These are phyloP conservation scores for Tetrahymena thermophila DNA, from an alignment of 73 alveolate genomes.

Conservation along the genomic window DNA sequence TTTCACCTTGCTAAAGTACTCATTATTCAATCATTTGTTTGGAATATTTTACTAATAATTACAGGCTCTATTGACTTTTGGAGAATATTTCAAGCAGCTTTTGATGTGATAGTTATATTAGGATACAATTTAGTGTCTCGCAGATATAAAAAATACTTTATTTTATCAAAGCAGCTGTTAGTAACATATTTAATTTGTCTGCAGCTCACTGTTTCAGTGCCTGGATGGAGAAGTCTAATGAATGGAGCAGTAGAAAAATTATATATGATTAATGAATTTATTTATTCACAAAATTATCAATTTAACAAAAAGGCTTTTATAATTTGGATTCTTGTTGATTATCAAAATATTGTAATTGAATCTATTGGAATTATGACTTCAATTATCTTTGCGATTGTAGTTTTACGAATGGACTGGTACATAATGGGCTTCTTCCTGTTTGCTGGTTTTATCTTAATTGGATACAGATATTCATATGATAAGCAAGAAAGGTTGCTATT, in stretches of 20 bases:
- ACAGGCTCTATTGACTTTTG: neutral
- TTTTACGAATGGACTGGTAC: neutral
- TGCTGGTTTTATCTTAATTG: neutral
- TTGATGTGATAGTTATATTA: neutral
- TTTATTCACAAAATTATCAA: neutral
- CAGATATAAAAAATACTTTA: neutral
- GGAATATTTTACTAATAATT: neutral
- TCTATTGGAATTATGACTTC: neutral
- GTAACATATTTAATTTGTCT: neutral
- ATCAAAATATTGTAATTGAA: neutral
- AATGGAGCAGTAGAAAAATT: neutral
- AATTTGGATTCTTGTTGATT: neutral
- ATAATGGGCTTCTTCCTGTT: neutral
- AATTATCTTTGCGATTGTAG: neutral
- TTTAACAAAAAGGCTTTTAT: neutral
- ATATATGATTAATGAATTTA: neutral
- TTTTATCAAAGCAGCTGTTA: neutral
- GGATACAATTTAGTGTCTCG: neutral
- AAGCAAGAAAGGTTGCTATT: neutral
- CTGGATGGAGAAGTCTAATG: neutral
- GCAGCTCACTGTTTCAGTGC: neutral
- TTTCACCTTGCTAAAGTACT: neutral
- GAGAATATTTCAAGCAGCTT: neutral
- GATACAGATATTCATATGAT: neutral
- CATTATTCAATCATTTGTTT: neutral